Percentiles rank a stretch among this genome's conserved stretches.
These are phyloP conservation scores for Eremochloa ophiuroides DNA, from an alignment of 176 grass and related monocot genomes.

Conservation along the genomic window DNA sequence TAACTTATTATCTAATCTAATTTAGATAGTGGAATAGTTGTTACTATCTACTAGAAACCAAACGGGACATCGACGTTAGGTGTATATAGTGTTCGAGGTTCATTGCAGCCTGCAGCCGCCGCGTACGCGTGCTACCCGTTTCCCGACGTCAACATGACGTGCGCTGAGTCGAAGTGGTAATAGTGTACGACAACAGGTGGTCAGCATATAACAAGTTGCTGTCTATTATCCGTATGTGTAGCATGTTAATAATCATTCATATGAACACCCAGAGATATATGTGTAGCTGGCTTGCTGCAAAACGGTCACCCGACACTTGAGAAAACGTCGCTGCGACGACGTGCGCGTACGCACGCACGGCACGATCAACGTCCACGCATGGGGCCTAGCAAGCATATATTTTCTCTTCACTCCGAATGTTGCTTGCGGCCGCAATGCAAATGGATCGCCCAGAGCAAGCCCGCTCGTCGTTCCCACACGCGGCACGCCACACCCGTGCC, in stretches of 20 bases:
- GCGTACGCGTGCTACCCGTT: too few species aligned
- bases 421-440: constrained; percentile 22
- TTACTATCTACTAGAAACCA: too few species aligned
- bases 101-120: too few species aligned
- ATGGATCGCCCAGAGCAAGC: neutral
- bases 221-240: neutral
- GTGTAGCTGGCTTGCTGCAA: neutral
- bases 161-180: neutral
- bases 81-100: too few species aligned
- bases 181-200: neutral
- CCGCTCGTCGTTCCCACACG: neutral
- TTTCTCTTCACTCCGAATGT: neutral
- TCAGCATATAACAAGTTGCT: neutral
- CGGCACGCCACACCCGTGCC: neutral
- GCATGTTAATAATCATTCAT: neutral
- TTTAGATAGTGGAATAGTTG: too few species aligned
- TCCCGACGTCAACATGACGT: neutral
- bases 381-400: neutral
- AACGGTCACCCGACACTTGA: neutral
- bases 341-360: too few species aligned
- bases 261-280: constrained; percentile 2
- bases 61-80: too few species aligned
- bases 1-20: too few species aligned
- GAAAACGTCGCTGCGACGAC: too few species aligned
- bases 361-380: neutral